Percentiles rank a stretch among this genome's conserved stretches.
Conservation (phyloP, 1,284 basidiomycete species). For the Puccinia coronata region DNA sequence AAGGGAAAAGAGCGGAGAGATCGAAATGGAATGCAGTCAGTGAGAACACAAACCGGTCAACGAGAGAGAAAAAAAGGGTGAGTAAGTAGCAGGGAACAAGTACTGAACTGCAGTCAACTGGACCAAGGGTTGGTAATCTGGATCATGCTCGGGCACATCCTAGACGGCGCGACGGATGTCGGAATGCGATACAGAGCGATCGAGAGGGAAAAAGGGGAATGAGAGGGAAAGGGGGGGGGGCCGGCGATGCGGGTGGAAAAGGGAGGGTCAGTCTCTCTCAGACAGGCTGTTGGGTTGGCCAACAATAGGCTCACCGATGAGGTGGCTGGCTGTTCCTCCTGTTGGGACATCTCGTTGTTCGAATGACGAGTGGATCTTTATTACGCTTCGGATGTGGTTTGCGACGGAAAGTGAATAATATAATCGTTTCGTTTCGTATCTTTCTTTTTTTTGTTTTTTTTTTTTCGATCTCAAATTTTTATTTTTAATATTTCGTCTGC, state of each 20-base stretch:
- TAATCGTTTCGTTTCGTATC: no score
- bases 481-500: no score
- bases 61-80: neutral
- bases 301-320: neutral
- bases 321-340: neutral
- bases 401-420: neutral
- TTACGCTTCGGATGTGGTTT: neutral
- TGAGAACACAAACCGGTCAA: neutral
- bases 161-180: neutral
- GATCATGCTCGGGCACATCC: slow-evolving; percentile 12
- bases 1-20: neutral
- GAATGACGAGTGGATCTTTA: no score
- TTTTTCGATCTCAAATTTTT: no score
- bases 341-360: neutral
- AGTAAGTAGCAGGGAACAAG: no score
- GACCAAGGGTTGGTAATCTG: slow-evolving; percentile 22
- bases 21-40: neutral
- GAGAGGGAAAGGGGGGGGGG: neutral
- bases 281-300: neutral
- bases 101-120: slow-evolving; percentile 15
- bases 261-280: neutral
- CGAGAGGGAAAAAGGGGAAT: neutral
- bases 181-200: neutral
- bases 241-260: no score
- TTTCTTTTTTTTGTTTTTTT: neutral